Conservation (phyloP, 257 asterid species). For the Linaria vulgaris region DNA sequence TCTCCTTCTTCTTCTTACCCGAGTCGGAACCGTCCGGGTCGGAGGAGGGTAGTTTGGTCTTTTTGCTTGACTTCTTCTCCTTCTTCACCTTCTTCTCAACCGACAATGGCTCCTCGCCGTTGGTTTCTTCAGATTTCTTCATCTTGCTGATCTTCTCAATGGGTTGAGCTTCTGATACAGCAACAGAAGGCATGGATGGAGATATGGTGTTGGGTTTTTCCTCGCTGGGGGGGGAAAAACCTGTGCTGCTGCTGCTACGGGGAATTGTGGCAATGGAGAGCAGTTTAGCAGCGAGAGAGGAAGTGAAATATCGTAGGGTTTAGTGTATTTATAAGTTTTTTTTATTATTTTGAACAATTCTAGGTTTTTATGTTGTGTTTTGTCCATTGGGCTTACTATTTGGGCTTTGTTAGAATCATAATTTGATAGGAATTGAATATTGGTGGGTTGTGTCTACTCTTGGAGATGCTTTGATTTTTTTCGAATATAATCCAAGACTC, state of each 20-base stretch:
- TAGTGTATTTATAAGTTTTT: background rate
- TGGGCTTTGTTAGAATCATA: too few relatives aligned
- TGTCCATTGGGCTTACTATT: too few relatives aligned
- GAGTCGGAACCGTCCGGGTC: conserved; percentile 45
- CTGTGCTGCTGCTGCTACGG: background rate
- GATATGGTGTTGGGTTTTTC: background rate
- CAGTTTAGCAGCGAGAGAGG: too few relatives aligned
- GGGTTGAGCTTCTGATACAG: conserved; percentile 35
- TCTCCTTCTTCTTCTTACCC: conserved; percentile 47
- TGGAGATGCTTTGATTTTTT: too few relatives aligned
- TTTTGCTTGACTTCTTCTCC: conserved; percentile 64
- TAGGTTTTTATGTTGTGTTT: too few relatives aligned
- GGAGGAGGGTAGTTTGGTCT: conserved; percentile 45
- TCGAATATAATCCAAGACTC: too few relatives aligned
- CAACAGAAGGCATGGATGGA: conserved; percentile 54
- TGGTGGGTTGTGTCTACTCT: too few relatives aligned
- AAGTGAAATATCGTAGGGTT: too few relatives aligned
- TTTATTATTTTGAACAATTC: too few relatives aligned
- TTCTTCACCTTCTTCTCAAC: conserved; percentile 47
- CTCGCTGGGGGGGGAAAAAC: too few relatives aligned
- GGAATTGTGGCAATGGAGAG: too few relatives aligned
- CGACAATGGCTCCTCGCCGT: conserved; percentile 27
- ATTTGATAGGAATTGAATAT: too few relatives aligned
- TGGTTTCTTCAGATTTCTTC: conserved; percentile 35
- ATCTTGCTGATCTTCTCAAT: conserved; percentile 54